These are phyloP conservation scores for Sphaceloma murrayae DNA, from an alignment of 2,329 filamentous ascomycete species.

Conservation along the genomic window DNA sequence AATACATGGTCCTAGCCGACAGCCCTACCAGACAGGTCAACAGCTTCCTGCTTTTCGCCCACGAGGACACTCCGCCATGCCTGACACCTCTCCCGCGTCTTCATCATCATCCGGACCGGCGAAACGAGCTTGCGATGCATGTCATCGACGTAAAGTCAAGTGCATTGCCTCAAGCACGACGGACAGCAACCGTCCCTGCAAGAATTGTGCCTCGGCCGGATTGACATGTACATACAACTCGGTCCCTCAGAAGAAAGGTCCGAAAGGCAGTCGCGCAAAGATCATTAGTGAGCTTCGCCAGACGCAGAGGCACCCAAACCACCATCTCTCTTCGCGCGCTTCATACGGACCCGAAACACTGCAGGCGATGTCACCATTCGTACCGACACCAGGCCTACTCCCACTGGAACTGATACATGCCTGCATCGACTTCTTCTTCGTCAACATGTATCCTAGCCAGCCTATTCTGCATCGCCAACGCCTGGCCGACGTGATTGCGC, in stretches of 20 bases:
- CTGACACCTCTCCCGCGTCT: neutral
- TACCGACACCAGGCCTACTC: constrained; percentile 42
- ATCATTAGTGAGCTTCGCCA: constrained; percentile 54
- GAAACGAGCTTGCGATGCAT: constrained; percentile 24
- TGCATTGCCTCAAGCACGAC: constrained; percentile 33
- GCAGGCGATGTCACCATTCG: constrained; percentile 33
- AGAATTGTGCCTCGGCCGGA: constrained; percentile 50
- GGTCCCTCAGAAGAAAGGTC: constrained; percentile 54
- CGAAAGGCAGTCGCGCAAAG: constrained; percentile 52
- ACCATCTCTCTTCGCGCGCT: neutral
- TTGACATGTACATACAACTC: constrained; percentile 56
- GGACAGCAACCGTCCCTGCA: constrained; percentile 45
- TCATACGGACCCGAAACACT: constrained; percentile 33
- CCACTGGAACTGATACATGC: constrained; percentile 41
- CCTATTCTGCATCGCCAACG: constrained; percentile 46
- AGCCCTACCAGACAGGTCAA: too few relatives aligned
- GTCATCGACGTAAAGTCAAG: constrained; percentile 41
- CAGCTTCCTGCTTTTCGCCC: neutral
- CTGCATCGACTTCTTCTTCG: constrained; percentile 53
- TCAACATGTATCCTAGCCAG: constrained; percentile 55
- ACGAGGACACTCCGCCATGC: neutral
- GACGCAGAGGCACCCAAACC: constrained; percentile 32
- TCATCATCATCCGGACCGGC: constrained; percentile 9
- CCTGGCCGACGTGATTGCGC: constrained; percentile 45
- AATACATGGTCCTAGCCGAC: constrained; percentile 1